Base-by-base conservation (phyloP, 805 yeast species). In the Maudiozyma saulgeensis region DNA sequence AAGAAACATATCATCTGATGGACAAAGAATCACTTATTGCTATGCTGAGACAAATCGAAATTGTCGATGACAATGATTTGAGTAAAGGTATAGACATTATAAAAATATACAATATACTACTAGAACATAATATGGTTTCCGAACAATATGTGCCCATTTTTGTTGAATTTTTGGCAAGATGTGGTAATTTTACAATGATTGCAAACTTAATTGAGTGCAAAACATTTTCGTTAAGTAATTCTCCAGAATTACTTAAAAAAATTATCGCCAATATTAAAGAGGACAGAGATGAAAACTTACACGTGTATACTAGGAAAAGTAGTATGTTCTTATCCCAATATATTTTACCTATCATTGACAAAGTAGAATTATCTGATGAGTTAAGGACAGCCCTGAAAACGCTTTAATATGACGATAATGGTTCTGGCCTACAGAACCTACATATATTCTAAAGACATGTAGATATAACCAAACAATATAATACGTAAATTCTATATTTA, bases 101-200 rank as follows among this genome's bases (percentile, higher is more conserved):
- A 6, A 34, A 12, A 15, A 7, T 34, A 9, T 44, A 34, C 11
- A 18, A 44, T 13, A 5, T 11, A 21, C 15, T 44, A 18, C n/a
- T 16, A 2, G 44, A 18, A 11, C 12, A 26, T 28, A 26, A 28
- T 5, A 28, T 42, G 6, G 12, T 18, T 1, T 13, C 15, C 4
- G 12, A 13, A 7, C 37, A 16, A 28, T 42, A 16, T 11, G 8
- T 49, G 4, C 12, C n/a, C 3, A 6, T 31, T 1, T 45, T 49
- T 28, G 25, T 44, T 23, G 8, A 26, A 25, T 5, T 3, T 6
- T 39, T 43, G 19, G 34, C 45, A 2, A 26, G 28, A 18, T 12
- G 15, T n/a, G 38, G 39, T 5, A 46, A 43, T 26, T 51, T 23
- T 18, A 9, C 41, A 6, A 46, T 46, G 49, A 42, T 46, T 16